Evolutionary conservation across 2,329 filamentous ascomycete species (phyloP).

Genomic region (Achaetomium macrosporum): DNA sequence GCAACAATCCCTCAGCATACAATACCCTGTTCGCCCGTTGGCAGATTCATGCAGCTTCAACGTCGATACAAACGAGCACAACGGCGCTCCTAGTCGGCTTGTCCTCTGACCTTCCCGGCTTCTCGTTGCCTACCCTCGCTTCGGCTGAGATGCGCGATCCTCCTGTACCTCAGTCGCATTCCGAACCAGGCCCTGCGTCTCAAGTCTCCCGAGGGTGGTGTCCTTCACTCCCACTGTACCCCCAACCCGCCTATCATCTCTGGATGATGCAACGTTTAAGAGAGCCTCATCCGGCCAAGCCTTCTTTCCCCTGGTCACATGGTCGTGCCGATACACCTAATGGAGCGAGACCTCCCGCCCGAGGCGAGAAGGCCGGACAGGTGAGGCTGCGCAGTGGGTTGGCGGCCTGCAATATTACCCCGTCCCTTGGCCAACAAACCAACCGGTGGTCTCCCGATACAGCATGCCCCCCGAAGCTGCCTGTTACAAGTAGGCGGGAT

Average conservation of each 20-base stretch:
- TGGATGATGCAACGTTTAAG: slow-evolving; percentile 6
- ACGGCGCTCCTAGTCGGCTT: too few species aligned
- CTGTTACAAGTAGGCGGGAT: slow-evolving; percentile 13
- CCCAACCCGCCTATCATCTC: background rate
- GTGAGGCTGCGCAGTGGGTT: slow-evolving; percentile 3
- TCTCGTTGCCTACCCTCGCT: too few species aligned
- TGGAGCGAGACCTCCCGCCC: slow-evolving; percentile 14
- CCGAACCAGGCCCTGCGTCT: slow-evolving; percentile 5
- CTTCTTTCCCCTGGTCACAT: slow-evolving; percentile 11
- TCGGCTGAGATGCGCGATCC: background rate
- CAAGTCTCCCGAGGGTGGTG: slow-evolving; percentile 1
- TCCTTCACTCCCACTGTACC: background rate
- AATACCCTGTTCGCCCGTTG: too few species aligned
- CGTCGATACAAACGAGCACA: too few species aligned
- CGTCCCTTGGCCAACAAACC: background rate
- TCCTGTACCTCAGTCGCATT: slow-evolving; percentile 14
- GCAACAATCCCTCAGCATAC: too few species aligned
- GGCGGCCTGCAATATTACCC: slow-evolving; percentile 3
- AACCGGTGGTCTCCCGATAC: background rate
- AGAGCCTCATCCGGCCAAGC: slow-evolving; percentile 16
- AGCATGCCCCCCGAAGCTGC: background rate
- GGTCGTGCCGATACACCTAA: slow-evolving; percentile 7
- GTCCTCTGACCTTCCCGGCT: too few species aligned
- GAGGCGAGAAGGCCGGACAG: background rate
- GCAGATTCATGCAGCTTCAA: too few species aligned